Evolutionary conservation across 2,329 filamentous ascomycete species (phyloP).

Genomic region (Monosporascus sp.): DNA sequence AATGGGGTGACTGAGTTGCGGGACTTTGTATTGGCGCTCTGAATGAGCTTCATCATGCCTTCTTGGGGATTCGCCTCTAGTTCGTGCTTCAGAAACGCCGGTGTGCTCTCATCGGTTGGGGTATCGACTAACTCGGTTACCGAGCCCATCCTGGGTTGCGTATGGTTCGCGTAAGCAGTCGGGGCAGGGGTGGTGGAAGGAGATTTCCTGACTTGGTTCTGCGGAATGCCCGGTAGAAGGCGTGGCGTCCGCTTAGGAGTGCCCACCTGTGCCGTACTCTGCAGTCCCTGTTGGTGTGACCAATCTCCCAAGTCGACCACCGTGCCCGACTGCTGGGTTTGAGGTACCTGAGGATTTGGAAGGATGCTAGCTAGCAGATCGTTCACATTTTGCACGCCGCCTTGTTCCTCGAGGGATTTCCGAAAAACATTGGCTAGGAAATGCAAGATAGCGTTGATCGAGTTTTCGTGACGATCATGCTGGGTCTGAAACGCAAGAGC

Average conservation of each 20-base stretch:
- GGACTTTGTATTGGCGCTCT: conserved; percentile 54
- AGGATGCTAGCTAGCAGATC: conserved; percentile 79
- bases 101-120: conserved; percentile 37
- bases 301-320: conserved; percentile 60
- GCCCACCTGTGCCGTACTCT: conserved; percentile 31
- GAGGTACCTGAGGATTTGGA: conserved; percentile 46
- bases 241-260: conserved; percentile 49
- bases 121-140: conserved; percentile 58
- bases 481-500: conserved; percentile 84
- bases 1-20: conserved; percentile 39
- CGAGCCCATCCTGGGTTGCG: conserved; percentile 44
- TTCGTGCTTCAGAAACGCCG: conserved; percentile 49
- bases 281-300: conserved; percentile 40
- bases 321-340: conserved; percentile 44
- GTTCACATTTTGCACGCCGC: conserved; percentile 68
- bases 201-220: conserved; percentile 25
- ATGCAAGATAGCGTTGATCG: conserved; percentile 96
- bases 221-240: conserved; percentile 50
- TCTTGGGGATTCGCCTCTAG: conserved; percentile 54
- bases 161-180: conserved; percentile 20
- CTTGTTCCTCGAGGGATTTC: conserved; percentile 82
- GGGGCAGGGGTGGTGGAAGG: conserved; percentile 26
- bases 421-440: conserved; percentile 97
- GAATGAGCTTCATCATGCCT: conserved; percentile 61
- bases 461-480: conserved; percentile 95